Base-by-base conservation (phyloP, 2,329 filamentous ascomycete genomes). In the Exophiala phaeomuriformis region DNA sequence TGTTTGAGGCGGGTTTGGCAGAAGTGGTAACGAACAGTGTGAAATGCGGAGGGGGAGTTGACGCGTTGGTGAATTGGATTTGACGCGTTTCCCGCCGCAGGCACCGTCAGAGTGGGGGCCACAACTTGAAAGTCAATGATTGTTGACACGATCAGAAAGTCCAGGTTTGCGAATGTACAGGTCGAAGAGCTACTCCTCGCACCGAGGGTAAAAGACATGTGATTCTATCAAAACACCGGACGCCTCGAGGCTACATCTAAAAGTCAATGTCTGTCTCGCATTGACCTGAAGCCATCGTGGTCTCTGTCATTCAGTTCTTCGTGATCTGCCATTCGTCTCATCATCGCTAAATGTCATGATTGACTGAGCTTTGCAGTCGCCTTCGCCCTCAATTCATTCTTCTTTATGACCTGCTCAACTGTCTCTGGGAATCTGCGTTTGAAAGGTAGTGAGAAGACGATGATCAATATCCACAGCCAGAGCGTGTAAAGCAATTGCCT, bases 381-480 rank as follows among this genome's bases (percentile, higher is more conserved):
- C 35, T 54, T 56, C 6, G 49, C 50, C 40, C 49, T 49, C 31
- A 52, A 29, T 7, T 51, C 45, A 6, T 51, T 53, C 36, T 53
- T 45, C 36, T 51, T 48, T 5, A 61, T 51, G 43, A 52, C 52
- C 28, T 59, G 46, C 46, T 54, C 53, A 1, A 56, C 53, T 31
- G 58, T 61, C 44, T 61, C 60, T 10, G 61, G 61, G 36, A 57
- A 63, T 37, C 50, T 61, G 28, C 49, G 40, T 40, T 48, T 56
- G 42, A 63, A 59, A 2, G 42, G 45, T 8, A 44, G 32, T 7
- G 51, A 49, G 47, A 63, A 61, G n/a, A 61, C 8, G 4, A 47
- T 31, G 33, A 64, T 55, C 28, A 64, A 28, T 2, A 54, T 35
- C 44, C 56, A 63, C 10, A 64, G 12, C 47, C 52, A 61, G 28